Evolutionary conservation across 2,329 filamentous ascomycete species (phyloP), one percentile per base, ranked within the genome.

Genomic region (Periconia digitata): DNA sequence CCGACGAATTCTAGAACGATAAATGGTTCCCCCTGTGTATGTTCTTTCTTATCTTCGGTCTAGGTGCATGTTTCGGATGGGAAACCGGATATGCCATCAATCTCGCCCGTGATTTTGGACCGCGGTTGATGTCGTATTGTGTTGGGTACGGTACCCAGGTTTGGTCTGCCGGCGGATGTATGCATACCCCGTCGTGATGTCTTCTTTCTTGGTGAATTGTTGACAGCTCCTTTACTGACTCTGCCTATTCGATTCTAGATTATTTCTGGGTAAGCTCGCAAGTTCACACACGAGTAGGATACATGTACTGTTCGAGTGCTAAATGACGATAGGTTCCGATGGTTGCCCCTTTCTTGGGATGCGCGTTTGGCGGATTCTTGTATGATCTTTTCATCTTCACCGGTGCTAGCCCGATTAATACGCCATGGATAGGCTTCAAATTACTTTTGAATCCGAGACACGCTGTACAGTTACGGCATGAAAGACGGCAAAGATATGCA

Each of bases 51-150:
- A 84, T 90, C 53, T 89, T 89, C 62, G 86, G 85, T 7, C 83
- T 90, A 18, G 86, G 85, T 16, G 83, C 84, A 24, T 86, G 84
- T 63, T 89, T 88, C 59, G 87, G 87, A 6, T 89, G 85, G 85
- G 82, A 90, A 67, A 90, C 86, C 1, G 86, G 87, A 32, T 90
- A 87, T 69, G 86, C 86, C 1, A 88, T 89, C 55, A 90, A 90
- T 60, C 69, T 88, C 36, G 86, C 85, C 29, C 79, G 87, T 68
- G 87, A 90, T 55, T 87, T 90, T 62, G 85, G 85, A 1, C 86
- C 86, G 8, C 76, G 86, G 10, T 67, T 89, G 37, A 81, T 87
- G 53, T 81, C 82, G 1, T 87, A 84, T 62, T 80, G 85, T 62
- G 59, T 89, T 45, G 87, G 87, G 2, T 90, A 90, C 62, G 85